Base-by-base conservation (phyloP, 495 filamentous ascomycete genomes). In the Hyaloscypha bicolor region DNA sequence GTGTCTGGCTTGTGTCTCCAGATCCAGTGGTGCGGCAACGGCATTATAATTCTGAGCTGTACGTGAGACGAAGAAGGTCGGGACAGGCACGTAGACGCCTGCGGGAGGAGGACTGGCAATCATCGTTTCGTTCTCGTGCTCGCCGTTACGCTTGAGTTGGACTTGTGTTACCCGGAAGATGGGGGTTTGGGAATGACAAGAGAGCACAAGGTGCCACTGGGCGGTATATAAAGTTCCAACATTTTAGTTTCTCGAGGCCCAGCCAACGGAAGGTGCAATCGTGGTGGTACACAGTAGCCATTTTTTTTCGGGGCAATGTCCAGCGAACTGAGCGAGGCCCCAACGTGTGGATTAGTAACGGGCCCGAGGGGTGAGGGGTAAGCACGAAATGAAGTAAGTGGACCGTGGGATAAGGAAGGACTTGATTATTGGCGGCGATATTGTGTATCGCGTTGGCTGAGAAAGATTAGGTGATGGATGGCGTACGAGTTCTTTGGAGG, bases 1-100 rank as follows among this genome's bases (percentile, higher is more conserved):
- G 80, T 91, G 88, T 11, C 73, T 72, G 39, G 80, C 73, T 72
- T 91, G 89, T 1, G 86, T 78, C 16, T 79, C 72, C 55, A 87
- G 70, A 73, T 91, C 88, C 42, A 86, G 72, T 22, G 82, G 76
- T 14, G 82, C 73, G 2, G 74, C 65, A 12, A 67, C 57, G 0
- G 65, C 19, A 53, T 62, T 67, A 55, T 73, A 73, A 62, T 67
- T 69, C 11, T 65, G 25, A 9, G 73, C 59, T 35, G 55, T 69
- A 22, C 62, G 60, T 60, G 68, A 69, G 57, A 75, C 68, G 64
- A 75, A 75, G 66, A 75, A 73, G 29, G 73, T 75, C 29, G 73
- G 73, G 22, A 75, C 71, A 21, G 73, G 73, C 55, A 73, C 73
- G 60, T 74, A 74, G 42, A 74, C 68, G 35, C 72, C 72, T n/a